A percentile compares a stretch with the other conserved stretches of the same genome.
Conservation (phyloP, 768 basidiomycete species). For the Hortiboletus flavorubellus region DNA sequence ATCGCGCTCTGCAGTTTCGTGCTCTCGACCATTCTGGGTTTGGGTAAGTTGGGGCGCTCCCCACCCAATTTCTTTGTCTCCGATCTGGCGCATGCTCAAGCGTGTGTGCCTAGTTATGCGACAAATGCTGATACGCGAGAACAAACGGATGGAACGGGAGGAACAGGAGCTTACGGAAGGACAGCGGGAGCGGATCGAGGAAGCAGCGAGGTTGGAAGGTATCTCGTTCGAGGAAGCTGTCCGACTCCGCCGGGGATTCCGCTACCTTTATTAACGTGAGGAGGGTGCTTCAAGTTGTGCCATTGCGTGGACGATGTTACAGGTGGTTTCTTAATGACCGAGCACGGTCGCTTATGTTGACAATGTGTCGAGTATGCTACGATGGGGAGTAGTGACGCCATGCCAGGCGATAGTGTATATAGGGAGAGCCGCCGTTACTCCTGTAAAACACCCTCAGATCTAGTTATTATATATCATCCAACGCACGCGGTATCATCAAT, state of each 20-base stretch:
- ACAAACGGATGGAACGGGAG: constrained; percentile 47
- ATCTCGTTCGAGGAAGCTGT: constrained; percentile 59
- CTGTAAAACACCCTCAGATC: neutral
- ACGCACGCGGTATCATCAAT: constrained; percentile 2
- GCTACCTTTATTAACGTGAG: neutral
- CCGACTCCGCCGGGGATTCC: constrained; percentile 50
- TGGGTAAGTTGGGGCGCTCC: constrained; percentile 27
- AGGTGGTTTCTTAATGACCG: neutral
- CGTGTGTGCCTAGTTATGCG: constrained; percentile 37
- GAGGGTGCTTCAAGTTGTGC: too few species aligned
- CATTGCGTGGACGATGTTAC: too few species aligned
- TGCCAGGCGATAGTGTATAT: neutral
- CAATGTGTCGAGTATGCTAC: too few species aligned
- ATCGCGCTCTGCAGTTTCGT: constrained; percentile 40
- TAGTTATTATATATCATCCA: neutral
- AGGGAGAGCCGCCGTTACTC: neutral
- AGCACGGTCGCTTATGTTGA: neutral
- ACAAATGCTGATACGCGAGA: constrained; percentile 44
- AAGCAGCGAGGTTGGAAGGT: constrained; percentile 57
- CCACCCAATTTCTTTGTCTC: neutral
- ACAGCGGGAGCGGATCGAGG: constrained; percentile 49
- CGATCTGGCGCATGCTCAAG: neutral
- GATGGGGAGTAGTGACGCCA: neutral
- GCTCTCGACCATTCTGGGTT: constrained; percentile 30
- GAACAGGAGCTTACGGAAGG: constrained; percentile 44